Percentiles rank a stretch among this genome's conserved stretches.
phyloP scores from a whole-genome alignment of 352 stramenopile species.

The Pythium volutum region DNA sequence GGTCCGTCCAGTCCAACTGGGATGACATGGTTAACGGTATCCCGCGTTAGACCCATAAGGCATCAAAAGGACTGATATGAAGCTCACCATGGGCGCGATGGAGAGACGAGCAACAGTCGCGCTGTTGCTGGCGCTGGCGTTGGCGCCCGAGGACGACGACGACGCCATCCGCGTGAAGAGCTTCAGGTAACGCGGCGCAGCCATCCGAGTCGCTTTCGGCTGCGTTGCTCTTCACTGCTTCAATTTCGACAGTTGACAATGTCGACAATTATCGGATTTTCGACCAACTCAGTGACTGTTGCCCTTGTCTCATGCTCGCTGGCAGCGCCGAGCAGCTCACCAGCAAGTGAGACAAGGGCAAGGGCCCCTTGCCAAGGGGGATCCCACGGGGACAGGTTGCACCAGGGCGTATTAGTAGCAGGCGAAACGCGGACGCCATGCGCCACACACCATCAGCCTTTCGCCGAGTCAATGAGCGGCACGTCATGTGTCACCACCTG shows the following conservation, averaged over 20 bases:
- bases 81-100: conserved; percentile 63
- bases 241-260: conserved; percentile 18
- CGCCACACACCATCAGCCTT: background rate
- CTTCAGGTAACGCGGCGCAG: conserved; percentile 16
- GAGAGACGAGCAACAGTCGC: conserved; percentile 52
- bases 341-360: too few relatives aligned
- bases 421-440: background rate
- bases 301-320: background rate
- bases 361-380: too few relatives aligned
- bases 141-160: conserved; percentile 1
- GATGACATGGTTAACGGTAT: background rate
- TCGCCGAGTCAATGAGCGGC: background rate
- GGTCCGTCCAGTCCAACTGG: conserved; percentile 98
- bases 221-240: conserved; percentile 12
- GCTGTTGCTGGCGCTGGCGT: background rate
- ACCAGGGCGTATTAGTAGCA: background rate
- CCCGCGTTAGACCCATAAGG: background rate
- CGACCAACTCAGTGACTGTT: background rate
- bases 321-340: too few relatives aligned
- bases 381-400: too few relatives aligned
- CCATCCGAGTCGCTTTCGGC: conserved; percentile 17
- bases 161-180: conserved; percentile 14
- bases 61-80: background rate
- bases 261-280: background rate
- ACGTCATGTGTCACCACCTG: background rate